These are phyloP conservation scores for Debaryomyces castellii DNA, from an alignment of 805 yeast species.

Conservation along the genomic window DNA sequence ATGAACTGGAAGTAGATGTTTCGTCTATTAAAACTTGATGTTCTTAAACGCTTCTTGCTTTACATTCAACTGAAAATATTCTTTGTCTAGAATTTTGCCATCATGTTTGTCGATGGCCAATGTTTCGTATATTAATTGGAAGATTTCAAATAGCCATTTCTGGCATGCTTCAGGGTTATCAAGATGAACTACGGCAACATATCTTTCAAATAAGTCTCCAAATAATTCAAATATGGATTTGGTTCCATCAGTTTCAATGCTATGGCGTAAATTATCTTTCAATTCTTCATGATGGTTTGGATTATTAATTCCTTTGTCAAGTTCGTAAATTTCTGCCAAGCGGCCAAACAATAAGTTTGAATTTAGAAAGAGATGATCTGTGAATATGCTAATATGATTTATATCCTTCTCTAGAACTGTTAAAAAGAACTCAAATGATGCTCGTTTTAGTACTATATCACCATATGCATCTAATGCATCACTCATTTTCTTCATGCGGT, in stretches of 20 bases:
- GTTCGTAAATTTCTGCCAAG: slow-evolving; percentile 7
- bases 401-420: slow-evolving; percentile 1
- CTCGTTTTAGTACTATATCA: slow-evolving; percentile 7
- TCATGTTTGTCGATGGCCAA: slow-evolving; percentile 5
- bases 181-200: slow-evolving; percentile 9
- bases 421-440: slow-evolving; percentile 5
- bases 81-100: slow-evolving; percentile 5
- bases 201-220: slow-evolving; percentile 12
- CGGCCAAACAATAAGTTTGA: slow-evolving; percentile 8
- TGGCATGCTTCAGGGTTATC: slow-evolving; percentile 7
- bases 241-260: not conserved
- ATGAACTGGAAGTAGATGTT: slow-evolving; percentile 2
- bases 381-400: slow-evolving; percentile 5
- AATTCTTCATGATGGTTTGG: slow-evolving; percentile 3
- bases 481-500: slow-evolving; percentile 2
- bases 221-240: slow-evolving; percentile 5
- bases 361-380: slow-evolving; percentile 8
- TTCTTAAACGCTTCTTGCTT: not conserved
- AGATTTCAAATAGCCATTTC: slow-evolving; percentile 10
- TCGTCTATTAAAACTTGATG: not conserved
- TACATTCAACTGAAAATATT: not conserved
- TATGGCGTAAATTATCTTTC: not conserved
- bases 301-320: slow-evolving; percentile 6
- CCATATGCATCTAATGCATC: slow-evolving; percentile 8
- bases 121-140: slow-evolving; percentile 6